Percentiles rank a stretch among this genome's conserved stretches.
phyloP scores from a whole-genome alignment of 768 basidiomycete genomes.

The Serendipita vermifera region DNA sequence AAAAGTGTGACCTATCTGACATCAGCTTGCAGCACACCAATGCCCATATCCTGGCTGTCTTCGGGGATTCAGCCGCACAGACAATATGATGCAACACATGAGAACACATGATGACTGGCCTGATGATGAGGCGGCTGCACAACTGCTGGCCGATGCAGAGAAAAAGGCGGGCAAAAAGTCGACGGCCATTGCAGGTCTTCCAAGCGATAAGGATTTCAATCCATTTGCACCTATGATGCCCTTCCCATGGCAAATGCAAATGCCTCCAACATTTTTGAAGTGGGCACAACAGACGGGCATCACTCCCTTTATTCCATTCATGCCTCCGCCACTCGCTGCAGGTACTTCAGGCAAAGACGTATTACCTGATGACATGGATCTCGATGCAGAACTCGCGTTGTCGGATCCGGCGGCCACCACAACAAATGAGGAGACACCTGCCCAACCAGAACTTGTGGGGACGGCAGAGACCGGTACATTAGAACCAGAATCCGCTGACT shows the following conservation, averaged over 20 bases:
- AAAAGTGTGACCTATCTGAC: no score
- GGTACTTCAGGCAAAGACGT: no score
- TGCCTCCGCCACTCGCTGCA: background rate
- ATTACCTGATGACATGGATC: no score
- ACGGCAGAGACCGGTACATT: no score
- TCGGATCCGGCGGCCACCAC: no score
- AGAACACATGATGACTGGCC: slow-evolving; percentile 40
- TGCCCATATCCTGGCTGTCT: slow-evolving; percentile 55
- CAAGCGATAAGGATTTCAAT: background rate
- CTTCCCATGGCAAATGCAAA: background rate
- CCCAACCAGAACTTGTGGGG: no score
- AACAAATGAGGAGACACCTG: no score
- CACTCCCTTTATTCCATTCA: background rate
- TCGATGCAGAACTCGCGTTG: no score
- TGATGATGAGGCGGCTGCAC: background rate
- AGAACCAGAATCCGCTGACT: no score
- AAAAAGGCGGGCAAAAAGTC: slow-evolving; percentile 5
- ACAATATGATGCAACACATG: slow-evolving; percentile 68
- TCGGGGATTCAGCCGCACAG: slow-evolving; percentile 65
- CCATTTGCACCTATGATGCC: background rate
- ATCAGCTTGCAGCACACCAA: slow-evolving; percentile 42
- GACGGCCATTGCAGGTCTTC: background rate
- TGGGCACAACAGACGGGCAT: background rate
- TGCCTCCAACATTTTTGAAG: background rate
- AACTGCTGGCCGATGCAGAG: background rate